Evolutionary conservation across 2,329 filamentous ascomycete species (phyloP), one percentile per base, ranked within the genome.

Genomic region (Paraphaeosphaeria minitans): DNA sequence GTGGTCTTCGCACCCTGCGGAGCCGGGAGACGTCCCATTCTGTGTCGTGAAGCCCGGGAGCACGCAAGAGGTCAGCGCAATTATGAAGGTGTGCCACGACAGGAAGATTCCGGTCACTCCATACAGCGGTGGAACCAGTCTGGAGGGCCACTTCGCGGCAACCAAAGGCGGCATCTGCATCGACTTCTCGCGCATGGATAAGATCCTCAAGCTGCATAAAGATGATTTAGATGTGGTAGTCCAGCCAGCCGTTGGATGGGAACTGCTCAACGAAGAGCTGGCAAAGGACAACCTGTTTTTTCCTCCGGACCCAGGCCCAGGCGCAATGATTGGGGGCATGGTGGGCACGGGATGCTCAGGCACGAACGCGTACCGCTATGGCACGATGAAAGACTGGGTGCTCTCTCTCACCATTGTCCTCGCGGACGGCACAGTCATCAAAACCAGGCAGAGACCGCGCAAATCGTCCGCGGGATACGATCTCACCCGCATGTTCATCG

Each of bases 361-460:
- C 59, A 97, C 93, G 14, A 97, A 97, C 75, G 89, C 93, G 16
- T 96, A 96, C 80, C 85, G 93, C 58, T 97, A 96, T 75, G 93
- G 93, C 62, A 97, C 93, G 2, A 97, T 97, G 92, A 88, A 91
- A 62, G 93, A 97, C 74, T 97, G 93, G 93, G 93, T 97, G 13
- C 80, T 96, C 22, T 90, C 86, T 55, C 79, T 97, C 65, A 97
- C 93, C 0, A 91, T 96, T 4, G 93, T 97, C 12, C 83, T 97
- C 68, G 93, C 93, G 19, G 93, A 97, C 76, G 93, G 93, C 51
- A 96, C 93, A 1, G 79, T 97, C 53, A 89, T 97, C 79, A 94
- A 93, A 82, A 97, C 93, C 12, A 85, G 91, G 62, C 92, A 96
- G 77, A 85, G 93, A 50, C 92, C 93, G 12, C 86, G 93, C 66